Evolutionary conservation across 1,284 basidiomycete species (phyloP), one percentile per base, ranked within the genome.

Genomic region (Mycena sp.): DNA sequence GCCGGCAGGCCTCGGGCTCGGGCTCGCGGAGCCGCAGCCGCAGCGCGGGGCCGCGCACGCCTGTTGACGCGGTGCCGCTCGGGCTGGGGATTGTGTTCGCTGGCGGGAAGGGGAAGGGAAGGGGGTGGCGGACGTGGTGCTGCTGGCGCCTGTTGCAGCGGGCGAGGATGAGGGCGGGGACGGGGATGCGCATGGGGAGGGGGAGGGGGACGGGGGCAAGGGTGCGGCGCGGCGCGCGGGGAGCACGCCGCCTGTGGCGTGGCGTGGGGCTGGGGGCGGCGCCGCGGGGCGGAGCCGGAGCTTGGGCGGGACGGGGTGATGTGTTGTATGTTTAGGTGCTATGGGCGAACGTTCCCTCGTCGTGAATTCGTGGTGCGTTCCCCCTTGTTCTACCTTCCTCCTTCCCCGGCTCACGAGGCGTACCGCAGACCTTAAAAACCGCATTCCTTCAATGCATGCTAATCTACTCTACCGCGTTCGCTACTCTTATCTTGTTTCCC

Each of bases 211-310:
- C 4, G 17, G 25, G 16, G 26, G 25, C 10, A 41, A 32, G n/a
- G 57, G 11, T 6, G 37, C 29, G 14, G 54, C 32, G 35, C 21
- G 63, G 17, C n/a, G 58, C 26, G 25, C 63, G 40, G 63, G 53
- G 53, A 64, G 63, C 58, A 60, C 48, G 43, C 63, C 63, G 52
- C 63, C 57, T 11, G 63, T 43, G 0, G 62, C 62, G 48, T 64
- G 62, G 62, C 62, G 62, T 32, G 62, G 58, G 14, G 46, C 32
- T 17, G 57, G 53, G 9, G 11, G 44, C 6, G 50, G 55, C 14
- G 49, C 57, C 16, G 49, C 57, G 16, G 62, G 50, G 40, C 37
- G 62, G 1, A 64, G 57, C 14, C 62, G 62, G 12, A 64, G 62
- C 14, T 12, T 64, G 30, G 45, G 62, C 14, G 62, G 61, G 37